Conservation (phyloP, 164 flowering plant species). For the Annona cherimola region DNA sequence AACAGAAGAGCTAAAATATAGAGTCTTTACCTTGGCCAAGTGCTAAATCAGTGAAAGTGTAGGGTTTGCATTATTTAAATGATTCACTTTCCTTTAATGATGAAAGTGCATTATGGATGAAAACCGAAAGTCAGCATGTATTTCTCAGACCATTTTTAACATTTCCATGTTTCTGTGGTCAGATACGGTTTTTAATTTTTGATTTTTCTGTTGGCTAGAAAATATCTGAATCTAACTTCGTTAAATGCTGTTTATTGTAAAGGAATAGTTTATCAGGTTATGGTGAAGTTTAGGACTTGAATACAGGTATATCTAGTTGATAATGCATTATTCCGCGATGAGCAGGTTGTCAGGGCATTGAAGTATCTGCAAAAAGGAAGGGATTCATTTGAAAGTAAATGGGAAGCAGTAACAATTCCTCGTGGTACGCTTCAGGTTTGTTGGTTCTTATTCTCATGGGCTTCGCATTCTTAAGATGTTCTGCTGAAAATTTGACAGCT, state of each 20-base stretch:
- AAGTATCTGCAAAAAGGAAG: slow-evolving; percentile 54
- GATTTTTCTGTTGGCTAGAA: neutral
- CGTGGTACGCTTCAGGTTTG: slow-evolving; percentile 99
- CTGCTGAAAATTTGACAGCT: neutral
- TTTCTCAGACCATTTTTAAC: neutral
- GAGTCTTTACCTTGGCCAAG: no score
- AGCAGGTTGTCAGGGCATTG: slow-evolving; percentile 88
- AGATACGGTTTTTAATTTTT: neutral
- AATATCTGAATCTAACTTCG: neutral
- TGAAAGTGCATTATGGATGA: no score
- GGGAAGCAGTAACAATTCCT: slow-evolving; percentile 76
- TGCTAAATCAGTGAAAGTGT: no score
- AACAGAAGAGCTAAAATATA: no score
- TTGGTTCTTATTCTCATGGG: slow-evolving; percentile 19
- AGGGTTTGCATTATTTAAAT: no score
- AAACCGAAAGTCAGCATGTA: no score
- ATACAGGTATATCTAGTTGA: neutral
- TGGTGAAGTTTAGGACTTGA: neutral
- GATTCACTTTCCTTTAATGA: no score
- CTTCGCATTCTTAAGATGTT: neutral
- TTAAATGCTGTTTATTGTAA: neutral
- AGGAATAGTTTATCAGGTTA: neutral
- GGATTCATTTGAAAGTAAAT: slow-evolving; percentile 39
- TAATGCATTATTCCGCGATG: neutral
- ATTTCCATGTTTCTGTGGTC: neutral